Conservation (phyloP, 2,329 filamentous ascomycete species). For the Ilyonectria destructans region DNA sequence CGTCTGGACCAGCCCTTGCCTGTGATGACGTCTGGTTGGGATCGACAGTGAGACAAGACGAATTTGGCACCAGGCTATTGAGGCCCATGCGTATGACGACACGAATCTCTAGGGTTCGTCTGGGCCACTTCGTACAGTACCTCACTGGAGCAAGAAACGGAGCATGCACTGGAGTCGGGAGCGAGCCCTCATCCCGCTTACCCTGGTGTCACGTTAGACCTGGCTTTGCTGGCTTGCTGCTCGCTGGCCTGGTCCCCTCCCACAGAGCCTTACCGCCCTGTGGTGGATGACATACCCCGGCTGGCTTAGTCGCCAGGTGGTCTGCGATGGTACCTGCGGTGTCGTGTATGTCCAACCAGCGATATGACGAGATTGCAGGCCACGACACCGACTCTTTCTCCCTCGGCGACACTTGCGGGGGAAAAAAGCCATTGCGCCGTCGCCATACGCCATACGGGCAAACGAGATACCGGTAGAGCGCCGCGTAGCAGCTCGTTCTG, state of each 20-base stretch:
- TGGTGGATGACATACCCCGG: slow-evolving; percentile 32
- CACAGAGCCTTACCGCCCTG: slow-evolving; percentile 31
- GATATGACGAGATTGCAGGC: slow-evolving; percentile 21
- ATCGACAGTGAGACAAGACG: slow-evolving; percentile 24
- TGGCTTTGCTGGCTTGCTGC: slow-evolving; percentile 27
- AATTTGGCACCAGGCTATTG: slow-evolving; percentile 16
- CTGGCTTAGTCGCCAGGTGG: slow-evolving; percentile 28
- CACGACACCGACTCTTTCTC: slow-evolving; percentile 24
- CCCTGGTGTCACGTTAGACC: slow-evolving; percentile 33
- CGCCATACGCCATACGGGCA: slow-evolving; percentile 6
- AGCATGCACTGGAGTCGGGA: slow-evolving; percentile 7
- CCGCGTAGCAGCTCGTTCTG: slow-evolving; percentile 20
- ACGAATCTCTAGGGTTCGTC: slow-evolving; percentile 9
- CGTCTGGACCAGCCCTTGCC: slow-evolving; percentile 16
- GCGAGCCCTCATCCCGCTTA: slow-evolving; percentile 16
- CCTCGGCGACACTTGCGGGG: slow-evolving; percentile 18
- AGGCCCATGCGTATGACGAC: slow-evolving; percentile 32
- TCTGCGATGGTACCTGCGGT: slow-evolving; percentile 31
- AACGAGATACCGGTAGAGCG: slow-evolving; percentile 17
- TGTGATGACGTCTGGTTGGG: slow-evolving; percentile 22
- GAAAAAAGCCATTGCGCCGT: neutral
- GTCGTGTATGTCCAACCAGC: slow-evolving; percentile 25
- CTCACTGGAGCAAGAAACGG: slow-evolving; percentile 1
- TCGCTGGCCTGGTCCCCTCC: slow-evolving; percentile 20
- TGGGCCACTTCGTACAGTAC: neutral